Evolutionary conservation across 2,329 filamentous ascomycete genomes (phyloP), one percentile per base, ranked within the genome.

Genomic region (Arachnomyces sp.): DNA sequence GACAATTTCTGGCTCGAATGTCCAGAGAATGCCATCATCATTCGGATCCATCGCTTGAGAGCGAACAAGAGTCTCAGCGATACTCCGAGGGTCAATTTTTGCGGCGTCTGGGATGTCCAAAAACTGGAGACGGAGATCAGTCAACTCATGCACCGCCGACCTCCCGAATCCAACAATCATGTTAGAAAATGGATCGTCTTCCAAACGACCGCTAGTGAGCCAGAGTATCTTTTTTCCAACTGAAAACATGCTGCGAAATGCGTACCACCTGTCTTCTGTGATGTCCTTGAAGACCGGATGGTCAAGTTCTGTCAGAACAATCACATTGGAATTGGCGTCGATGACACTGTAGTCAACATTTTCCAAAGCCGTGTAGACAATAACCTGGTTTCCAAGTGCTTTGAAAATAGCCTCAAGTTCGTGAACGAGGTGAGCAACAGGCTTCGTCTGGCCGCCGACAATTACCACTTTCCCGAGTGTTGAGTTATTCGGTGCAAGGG

Each of bases 281-380:
- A 55, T 31, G 11, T 42, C 38, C 30, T 52, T 32, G 36, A 60
- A 55, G 1, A 52, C 38, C 4, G 56, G 52, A 6, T 42, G 18
- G 39, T 60, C 57, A 2, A 60, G 45, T 1, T 59, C 54, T 3
- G 49, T 28, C 15, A 59, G 38, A 18, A 40, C 43, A 7, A 56
- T 15, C 3, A 59, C 43, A 17, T 44, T 37, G 17, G 38, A 16
- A n/a, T n/a, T n/a, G n/a, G n/a, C n/a, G n/a, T n/a, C n/a, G n/a
- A n/a, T n/a, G n/a, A n/a, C n/a, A n/a, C n/a, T n/a, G n/a, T n/a
- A n/a, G n/a, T n/a, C n/a, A n/a, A n/a, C n/a, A n/a, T n/a, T n/a
- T n/a, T n/a, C n/a, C n/a, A n/a, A n/a, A n/a, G n/a, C n/a, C n/a
- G n/a, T n/a, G n/a, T n/a, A n/a, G n/a, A n/a, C n/a, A n/a, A n/a